Conservation (phyloP, 164 flowering plant genomes). For the Sedum album region DNA sequence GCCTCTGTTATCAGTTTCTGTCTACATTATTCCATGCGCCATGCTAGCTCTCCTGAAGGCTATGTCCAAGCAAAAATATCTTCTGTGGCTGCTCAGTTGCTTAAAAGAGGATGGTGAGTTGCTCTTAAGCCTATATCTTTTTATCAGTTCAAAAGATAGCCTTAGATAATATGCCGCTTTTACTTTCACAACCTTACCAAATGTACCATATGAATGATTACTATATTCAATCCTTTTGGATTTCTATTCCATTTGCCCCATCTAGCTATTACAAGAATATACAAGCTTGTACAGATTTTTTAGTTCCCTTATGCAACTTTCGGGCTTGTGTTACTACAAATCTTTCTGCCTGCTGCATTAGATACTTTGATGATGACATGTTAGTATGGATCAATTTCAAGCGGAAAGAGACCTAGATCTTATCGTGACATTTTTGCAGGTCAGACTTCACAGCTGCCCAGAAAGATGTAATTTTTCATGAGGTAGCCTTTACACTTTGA, state of each 20-base stretch:
- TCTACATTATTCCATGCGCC: slow-evolving; percentile 58
- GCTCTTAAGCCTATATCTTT: slow-evolving; percentile 2
- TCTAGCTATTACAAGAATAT: neutral
- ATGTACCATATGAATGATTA: neutral
- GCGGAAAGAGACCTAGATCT: neutral
- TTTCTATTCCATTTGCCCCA: neutral
- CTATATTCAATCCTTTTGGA: neutral
- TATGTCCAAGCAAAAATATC: slow-evolving; percentile 84
- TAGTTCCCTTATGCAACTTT: neutral
- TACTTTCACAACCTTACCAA: neutral
- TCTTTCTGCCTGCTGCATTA: neutral
- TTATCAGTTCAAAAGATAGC: neutral
- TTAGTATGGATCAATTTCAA: neutral
- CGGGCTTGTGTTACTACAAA: neutral
- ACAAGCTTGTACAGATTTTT: neutral
- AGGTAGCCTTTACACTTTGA: slow-evolving; percentile 41
- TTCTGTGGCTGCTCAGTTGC: slow-evolving; percentile 88
- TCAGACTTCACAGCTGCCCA: slow-evolving; percentile 67
- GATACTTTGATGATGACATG: neutral
- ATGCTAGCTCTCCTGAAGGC: slow-evolving; percentile 63
- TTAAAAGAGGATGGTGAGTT: slow-evolving; percentile 96
- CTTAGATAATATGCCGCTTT: too few species aligned
- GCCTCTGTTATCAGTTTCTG: slow-evolving; percentile 57
- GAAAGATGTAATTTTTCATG: slow-evolving; percentile 55
- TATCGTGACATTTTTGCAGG: slow-evolving; percentile 39